These are phyloP conservation scores for Bacidia gigantensis DNA, from an alignment of 495 filamentous ascomycete genomes.

Conservation along the genomic window DNA sequence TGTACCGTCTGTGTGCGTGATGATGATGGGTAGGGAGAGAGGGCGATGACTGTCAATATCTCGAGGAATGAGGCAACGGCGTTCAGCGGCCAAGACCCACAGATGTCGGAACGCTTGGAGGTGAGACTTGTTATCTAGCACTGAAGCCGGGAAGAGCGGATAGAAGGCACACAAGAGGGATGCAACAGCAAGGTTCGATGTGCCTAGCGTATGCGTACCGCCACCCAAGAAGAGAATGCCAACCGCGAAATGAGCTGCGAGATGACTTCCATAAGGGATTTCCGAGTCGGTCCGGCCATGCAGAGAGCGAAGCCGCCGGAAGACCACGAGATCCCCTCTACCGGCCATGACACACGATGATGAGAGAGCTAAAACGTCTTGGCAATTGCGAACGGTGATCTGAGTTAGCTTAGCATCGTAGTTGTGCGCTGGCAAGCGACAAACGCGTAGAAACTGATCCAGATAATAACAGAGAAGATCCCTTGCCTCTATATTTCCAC, in stretches of 20 bases:
- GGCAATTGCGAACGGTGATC: conserved; percentile 75
- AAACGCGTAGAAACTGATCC: conserved; percentile 74
- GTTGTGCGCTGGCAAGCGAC: conserved; percentile 45
- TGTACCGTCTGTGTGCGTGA: conserved; percentile 30
- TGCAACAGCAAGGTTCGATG: conserved; percentile 73
- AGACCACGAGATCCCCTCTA: conserved; percentile 77
- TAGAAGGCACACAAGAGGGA: conserved; percentile 86
- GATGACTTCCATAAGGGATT: conserved; percentile 82
- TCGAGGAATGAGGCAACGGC: conserved; percentile 71
- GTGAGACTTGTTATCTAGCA: conserved; percentile 87
- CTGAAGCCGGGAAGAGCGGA: conserved; percentile 73
- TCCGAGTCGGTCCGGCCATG: conserved; percentile 79
- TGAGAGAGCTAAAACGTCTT: conserved; percentile 69
- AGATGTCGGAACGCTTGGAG: conserved; percentile 95
- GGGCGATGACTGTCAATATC: conserved; percentile 74
- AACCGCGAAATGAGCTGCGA: conserved; percentile 83
- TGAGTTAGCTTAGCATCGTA: conserved; percentile 75
- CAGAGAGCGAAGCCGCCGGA: conserved; percentile 74
- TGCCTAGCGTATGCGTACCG: conserved; percentile 83
- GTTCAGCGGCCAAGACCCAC: conserved; percentile 88
- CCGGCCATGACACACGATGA: conserved; percentile 89
- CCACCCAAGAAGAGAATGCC: conserved; percentile 84
- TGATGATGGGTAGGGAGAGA: conserved; percentile 53
- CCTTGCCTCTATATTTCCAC: conserved; percentile 51
- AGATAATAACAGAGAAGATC: conserved; percentile 75